Percentiles rank a stretch among this genome's conserved stretches.
Conservation (phyloP, 23 red algal species). For the Gracilaria vermiculophylla region DNA sequence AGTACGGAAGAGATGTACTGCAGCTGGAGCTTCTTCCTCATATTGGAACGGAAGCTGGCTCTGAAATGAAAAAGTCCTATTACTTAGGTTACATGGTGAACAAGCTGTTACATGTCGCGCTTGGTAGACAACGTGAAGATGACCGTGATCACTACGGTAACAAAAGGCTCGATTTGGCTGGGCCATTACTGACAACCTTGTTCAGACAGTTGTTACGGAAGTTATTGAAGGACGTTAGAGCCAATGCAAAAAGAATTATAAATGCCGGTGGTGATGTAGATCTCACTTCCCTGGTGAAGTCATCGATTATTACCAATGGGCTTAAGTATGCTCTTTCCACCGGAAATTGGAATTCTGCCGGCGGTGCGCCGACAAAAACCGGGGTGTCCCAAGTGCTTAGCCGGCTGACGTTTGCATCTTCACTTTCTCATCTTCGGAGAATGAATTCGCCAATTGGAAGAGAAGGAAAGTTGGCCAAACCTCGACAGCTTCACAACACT, state of each 20-base stretch:
- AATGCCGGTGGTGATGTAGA: slow-evolving; percentile 76
- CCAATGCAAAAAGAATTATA: slow-evolving; percentile 45
- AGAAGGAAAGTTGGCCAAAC: slow-evolving; percentile 99
- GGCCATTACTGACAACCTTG: slow-evolving; percentile 81
- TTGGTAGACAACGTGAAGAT: slow-evolving; percentile 83
- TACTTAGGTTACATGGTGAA: slow-evolving; percentile 98
- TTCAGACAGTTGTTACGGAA: slow-evolving; percentile 91
- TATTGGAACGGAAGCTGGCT: slow-evolving; percentile 77
- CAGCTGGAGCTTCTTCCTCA: slow-evolving; percentile 97
- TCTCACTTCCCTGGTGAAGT: slow-evolving; percentile 78
- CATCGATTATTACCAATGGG: slow-evolving; percentile 86
- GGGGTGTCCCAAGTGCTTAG: slow-evolving; percentile 99
- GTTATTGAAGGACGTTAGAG: slow-evolving; percentile 77
- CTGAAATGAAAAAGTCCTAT: slow-evolving; percentile 89
- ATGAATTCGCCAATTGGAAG: slow-evolving; percentile 98
- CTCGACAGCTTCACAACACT: slow-evolving; percentile 98
- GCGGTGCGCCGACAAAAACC: slow-evolving; percentile 71
- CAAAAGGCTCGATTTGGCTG: slow-evolving; percentile 95
- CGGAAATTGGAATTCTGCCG: slow-evolving; percentile 87
- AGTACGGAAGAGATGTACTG: slow-evolving; percentile 90
- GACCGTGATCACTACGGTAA: slow-evolving; percentile 99
- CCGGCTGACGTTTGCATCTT: slow-evolving; percentile 94
- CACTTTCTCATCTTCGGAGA: slow-evolving; percentile 92
- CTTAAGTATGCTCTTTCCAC: slow-evolving; percentile 96
- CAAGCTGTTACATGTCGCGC: slow-evolving; percentile 80